Percentiles rank a stretch among this genome's conserved stretches.
Evolutionary conservation across 2,329 filamentous ascomycete species (phyloP).

Genomic region (Hymenotorrendiella dingleyae): DNA sequence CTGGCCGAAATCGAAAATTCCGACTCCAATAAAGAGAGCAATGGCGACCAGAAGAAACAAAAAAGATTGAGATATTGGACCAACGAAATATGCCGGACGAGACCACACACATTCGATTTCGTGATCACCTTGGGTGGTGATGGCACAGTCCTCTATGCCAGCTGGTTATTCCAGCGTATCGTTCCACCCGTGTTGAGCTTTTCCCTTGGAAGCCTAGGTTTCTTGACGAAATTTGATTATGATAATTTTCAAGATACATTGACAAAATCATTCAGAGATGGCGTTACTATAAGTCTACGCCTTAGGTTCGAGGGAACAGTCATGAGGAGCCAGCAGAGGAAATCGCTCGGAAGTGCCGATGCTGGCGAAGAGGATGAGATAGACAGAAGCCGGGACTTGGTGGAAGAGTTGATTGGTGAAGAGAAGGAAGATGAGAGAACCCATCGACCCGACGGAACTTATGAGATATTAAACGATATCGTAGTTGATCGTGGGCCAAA

Average conservation of each 20-base stretch:
- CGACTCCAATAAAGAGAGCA: constrained; percentile 33
- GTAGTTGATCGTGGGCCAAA: constrained; percentile 93
- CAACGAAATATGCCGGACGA: constrained; percentile 66
- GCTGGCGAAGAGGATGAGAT: constrained; percentile 36
- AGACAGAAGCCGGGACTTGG: constrained; percentile 55
- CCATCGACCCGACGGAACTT: constrained; percentile 76
- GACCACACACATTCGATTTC: constrained; percentile 89
- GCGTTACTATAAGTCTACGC: constrained; percentile 81
- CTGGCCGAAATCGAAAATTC: constrained; percentile 51
- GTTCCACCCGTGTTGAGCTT: constrained; percentile 93
- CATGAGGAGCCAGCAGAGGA: constrained; percentile 65
- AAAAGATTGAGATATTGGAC: constrained; percentile 74
- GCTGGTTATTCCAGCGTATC: constrained; percentile 93
- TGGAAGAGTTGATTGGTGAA: constrained; percentile 85
- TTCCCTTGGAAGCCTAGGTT: constrained; percentile 83
- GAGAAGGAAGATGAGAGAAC: constrained; percentile 79
- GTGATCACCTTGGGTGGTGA: constrained; percentile 89
- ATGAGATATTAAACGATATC: constrained; percentile 93
- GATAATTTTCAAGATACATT: constrained; percentile 65
- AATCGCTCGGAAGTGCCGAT: constrained; percentile 25
- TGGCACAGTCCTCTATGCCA: constrained; percentile 93
- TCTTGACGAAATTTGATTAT: constrained; percentile 95
- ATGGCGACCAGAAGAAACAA: constrained; percentile 12
- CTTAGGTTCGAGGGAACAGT: constrained; percentile 89
- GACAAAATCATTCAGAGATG: constrained; percentile 67